These are phyloP conservation scores for Xylaria venustula DNA, from an alignment of 495 filamentous ascomycete genomes.

Conservation along the genomic window DNA sequence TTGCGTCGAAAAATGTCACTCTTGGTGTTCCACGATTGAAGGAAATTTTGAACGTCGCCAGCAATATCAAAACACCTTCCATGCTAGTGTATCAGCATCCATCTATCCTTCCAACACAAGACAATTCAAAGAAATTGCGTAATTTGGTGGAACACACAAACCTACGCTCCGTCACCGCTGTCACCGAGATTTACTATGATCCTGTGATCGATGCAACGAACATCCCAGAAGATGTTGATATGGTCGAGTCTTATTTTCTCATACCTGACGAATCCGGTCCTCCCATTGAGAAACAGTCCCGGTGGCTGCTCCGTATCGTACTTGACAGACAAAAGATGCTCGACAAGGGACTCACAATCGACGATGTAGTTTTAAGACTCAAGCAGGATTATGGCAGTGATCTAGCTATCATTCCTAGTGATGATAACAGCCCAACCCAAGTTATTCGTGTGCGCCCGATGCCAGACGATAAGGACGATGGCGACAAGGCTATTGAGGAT, in stretches of 20 bases:
- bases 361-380: conserved; percentile 87
- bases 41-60: conserved; percentile 97
- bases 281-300: conserved; percentile 73
- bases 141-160: conserved; percentile 94
- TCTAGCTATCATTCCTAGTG: conserved; percentile 91
- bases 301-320: conserved; percentile 93
- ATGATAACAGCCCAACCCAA: conserved; percentile 95
- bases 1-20: conserved; percentile 98
- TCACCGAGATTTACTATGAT: conserved; percentile 96
- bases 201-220: conserved; percentile 82
- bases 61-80: conserved; percentile 96
- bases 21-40: conserved; percentile 98
- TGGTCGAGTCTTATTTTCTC: conserved; percentile 96
- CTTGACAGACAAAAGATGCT: conserved; percentile 89
- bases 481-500: conserved; percentile 77
- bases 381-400: conserved; percentile 85
- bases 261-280: conserved; percentile 80
- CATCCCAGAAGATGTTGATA: conserved; percentile 85
- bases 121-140: conserved; percentile 80
- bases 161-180: conserved; percentile 82
- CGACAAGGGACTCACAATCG: conserved; percentile 87
- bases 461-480: conserved; percentile 70
- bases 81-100: conserved; percentile 92
- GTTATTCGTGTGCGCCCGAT: conserved; percentile 91
- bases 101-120: conserved; percentile 62